Evolutionary conservation across 2,329 filamentous ascomycete species (phyloP), one percentile per base, ranked within the genome.

Genomic region (Leptographium lundbergii): DNA sequence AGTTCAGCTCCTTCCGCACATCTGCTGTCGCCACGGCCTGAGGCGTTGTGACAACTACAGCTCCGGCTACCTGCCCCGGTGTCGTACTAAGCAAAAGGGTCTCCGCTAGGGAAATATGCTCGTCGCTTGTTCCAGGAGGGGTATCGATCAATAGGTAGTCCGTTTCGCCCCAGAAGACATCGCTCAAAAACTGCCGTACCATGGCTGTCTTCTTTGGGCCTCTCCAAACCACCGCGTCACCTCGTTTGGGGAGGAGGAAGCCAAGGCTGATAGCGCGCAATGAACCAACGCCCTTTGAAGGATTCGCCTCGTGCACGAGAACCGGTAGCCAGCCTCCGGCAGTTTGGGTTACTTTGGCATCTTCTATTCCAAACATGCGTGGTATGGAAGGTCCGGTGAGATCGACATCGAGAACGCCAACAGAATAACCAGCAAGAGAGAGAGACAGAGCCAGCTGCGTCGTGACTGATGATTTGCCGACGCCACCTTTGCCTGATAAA

Each of bases 181-280:
- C 91, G 1, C 88, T 87, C 32, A 99, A 77, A 69, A 99, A 99
- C 71, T 99, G 94, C 48, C 91, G 85, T 60, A 99, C 90, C 94
- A 99, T 99, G 56, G 94, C 94, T 5, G 94, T 99, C 76, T 99
- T 99, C 74, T 99, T 99, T 2, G 94, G 94, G 0, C 94, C 94
- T 57, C 94, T 84, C 94, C 94, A 99, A 47, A 99, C 94, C 0
- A 99, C 91, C 0, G 94, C 92, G 66, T 96, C 91, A 62, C 88
- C 89, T 66, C 92, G 79, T 62, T 85, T 82, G 4, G 86, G 85
- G 6, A 99, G 80, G 7, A 99, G 80, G 67, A 99, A 97, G 3
- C 91, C 94, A 1, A 99, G 78, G 59, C 90, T 96, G 88, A 97
- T 96, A 71, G 90, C 94, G 61, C 84, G 81, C 11, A 92, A 77